phyloP scores from a whole-genome alignment of 352 stramenopile genomes.

The Pythium brachiatum region DNA sequence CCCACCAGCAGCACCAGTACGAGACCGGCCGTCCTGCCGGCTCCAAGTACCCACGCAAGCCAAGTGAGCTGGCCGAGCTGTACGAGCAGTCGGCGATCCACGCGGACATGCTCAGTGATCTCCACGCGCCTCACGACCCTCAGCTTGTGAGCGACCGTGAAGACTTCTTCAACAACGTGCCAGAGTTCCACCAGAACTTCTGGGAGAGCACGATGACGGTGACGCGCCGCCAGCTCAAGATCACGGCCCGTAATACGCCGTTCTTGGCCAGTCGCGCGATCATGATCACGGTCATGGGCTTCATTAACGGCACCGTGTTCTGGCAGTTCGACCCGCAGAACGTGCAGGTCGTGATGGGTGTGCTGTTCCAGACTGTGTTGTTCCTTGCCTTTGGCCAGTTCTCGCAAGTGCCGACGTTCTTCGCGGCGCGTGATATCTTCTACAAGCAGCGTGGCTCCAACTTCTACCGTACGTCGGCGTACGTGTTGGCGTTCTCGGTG shows the following conservation, averaged over 20 bases:
- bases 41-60: slow-evolving; percentile 20
- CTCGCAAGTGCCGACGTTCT: slow-evolving; percentile 58
- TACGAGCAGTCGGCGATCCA: slow-evolving; percentile 24
- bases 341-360: slow-evolving; percentile 39
- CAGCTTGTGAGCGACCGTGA: slow-evolving; percentile 78
- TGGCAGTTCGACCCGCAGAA: slow-evolving; percentile 33
- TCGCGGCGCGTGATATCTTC: slow-evolving; percentile 49
- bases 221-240: slow-evolving; percentile 28
- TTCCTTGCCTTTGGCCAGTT: slow-evolving; percentile 66
- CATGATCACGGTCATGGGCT: slow-evolving; percentile 34
- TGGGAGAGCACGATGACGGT: slow-evolving; percentile 27
- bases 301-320: slow-evolving; percentile 35
- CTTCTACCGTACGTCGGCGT: slow-evolving; percentile 68
- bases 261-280: slow-evolving; percentile 27
- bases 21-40: slow-evolving; percentile 16
- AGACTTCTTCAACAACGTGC: slow-evolving; percentile 25
- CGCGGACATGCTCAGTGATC: slow-evolving; percentile 24
- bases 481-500: slow-evolving; percentile 43
- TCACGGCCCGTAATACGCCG: slow-evolving; percentile 28
- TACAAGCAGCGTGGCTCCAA: slow-evolving; percentile 73
- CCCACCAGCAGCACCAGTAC: slow-evolving; percentile 30
- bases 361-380: slow-evolving; percentile 72
- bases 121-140: slow-evolving; percentile 87
- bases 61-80: slow-evolving; percentile 26
- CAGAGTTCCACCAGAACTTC: slow-evolving; percentile 29